Percentiles rank a stretch among this genome's conserved stretches.
These are phyloP conservation scores for Alloteropsis semialata DNA, from an alignment of 176 grass and related monocot species.

Conservation along the genomic window DNA sequence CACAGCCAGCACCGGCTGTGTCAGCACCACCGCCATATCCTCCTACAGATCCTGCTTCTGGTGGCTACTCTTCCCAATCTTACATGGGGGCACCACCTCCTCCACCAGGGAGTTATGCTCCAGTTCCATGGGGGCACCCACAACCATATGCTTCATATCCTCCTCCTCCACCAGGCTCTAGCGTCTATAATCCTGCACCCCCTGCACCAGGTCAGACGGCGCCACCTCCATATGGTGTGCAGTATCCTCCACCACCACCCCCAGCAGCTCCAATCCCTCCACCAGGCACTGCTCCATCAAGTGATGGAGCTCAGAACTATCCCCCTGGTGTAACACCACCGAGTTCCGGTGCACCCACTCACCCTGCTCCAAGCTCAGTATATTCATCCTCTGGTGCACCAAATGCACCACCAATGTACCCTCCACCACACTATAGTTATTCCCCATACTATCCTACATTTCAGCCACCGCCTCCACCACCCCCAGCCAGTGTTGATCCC, in stretches of 20 bases:
- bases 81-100: slow-evolving; percentile 72
- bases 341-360: slow-evolving; percentile 40
- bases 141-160: slow-evolving; percentile 71
- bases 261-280: slow-evolving; percentile 56
- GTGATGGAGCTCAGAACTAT: slow-evolving; percentile 49
- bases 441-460: slow-evolving; percentile 67
- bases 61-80: slow-evolving; percentile 66
- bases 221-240: slow-evolving; percentile 51
- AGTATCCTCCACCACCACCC: slow-evolving; percentile 50
- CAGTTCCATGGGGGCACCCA: slow-evolving; percentile 72
- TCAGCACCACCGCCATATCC: slow-evolving; percentile 32
- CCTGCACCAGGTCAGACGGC: slow-evolving; percentile 51
- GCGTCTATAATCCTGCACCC: slow-evolving; percentile 51
- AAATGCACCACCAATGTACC: slow-evolving; percentile 41
- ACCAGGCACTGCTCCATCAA: slow-evolving; percentile 57
- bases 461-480: slow-evolving; percentile 49
- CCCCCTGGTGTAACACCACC: slow-evolving; percentile 59
- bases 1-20: slow-evolving; percentile 27
- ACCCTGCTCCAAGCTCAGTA: slow-evolving; percentile 43
- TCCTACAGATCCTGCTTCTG: slow-evolving; percentile 35
- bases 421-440: slow-evolving; percentile 65
- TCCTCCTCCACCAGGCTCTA: slow-evolving; percentile 65
- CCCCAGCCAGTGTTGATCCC: slow-evolving; percentile 50
- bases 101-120: slow-evolving; percentile 76
- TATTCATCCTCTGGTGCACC: slow-evolving; percentile 57